Evolutionary conservation across 2,329 filamentous ascomycete genomes (phyloP), one percentile per base, ranked within the genome.

Genomic region (Fusarium sulawesiense): DNA sequence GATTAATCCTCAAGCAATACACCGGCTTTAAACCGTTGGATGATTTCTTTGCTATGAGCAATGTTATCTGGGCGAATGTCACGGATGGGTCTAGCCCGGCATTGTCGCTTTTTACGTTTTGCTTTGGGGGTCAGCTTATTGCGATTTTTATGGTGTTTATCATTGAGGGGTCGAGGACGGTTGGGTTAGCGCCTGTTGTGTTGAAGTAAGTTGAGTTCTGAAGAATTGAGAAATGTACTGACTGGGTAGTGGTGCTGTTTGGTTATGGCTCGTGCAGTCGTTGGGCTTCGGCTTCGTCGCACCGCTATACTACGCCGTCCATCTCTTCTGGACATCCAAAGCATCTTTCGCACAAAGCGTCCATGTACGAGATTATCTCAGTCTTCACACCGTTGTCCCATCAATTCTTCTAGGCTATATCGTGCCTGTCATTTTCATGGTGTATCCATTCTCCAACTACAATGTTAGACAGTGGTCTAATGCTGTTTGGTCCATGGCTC

Each of bases 21-120:
- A 60, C 64, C 0, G 73, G 74, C 9, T 32, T 76, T 4, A 21
- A 53, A 1, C 32, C 42, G 12, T 10, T 76, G 1, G 75, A 77
- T 57, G 30, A 58, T 11, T 56, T 71, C 12, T 56, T 74, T 9
- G 60, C 66, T 1, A 47, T 68, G 27, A 45, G 53, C 4, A 75
- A 76, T 21, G 45, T 74, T 13, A 56, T 76, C 30, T 77, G 71
- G 64, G 66, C 67, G 7, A 68, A 71, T 29, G 66, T 74, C 9
- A 60, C 56, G 0, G 74, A 76, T 61, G 73, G 73, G 0, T 75
- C 73, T 12, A 58, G 59, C 14, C 73, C 73, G 0, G 70, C 68
- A 44, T 40, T 75, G 18, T 71, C 71, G 21, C 54, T 76, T 21
- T 70, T 72, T 18, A 56, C 46, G 6, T 60, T 75, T 18, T 66